phyloP scores from a whole-genome alignment of 2,329 filamentous ascomycete genomes.

The Phialophora chinensis region DNA sequence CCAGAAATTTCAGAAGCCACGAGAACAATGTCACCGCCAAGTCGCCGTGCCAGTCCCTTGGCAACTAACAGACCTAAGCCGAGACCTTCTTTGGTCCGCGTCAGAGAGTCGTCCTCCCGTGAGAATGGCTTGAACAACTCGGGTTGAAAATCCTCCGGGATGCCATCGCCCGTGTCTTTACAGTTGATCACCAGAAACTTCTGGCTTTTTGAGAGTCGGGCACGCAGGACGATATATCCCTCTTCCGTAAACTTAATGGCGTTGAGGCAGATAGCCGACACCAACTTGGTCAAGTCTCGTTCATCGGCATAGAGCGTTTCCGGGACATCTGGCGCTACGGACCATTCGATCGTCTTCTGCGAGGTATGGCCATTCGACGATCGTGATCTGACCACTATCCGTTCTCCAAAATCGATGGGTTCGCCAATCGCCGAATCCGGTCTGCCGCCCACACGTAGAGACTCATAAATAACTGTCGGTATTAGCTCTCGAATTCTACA shows the following conservation, averaged over 20 bases:
- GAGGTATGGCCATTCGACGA: constrained; percentile 53
- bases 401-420: constrained; percentile 52
- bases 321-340: constrained; percentile 54
- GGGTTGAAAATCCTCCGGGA: constrained; percentile 68
- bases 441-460: constrained; percentile 54
- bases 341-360: constrained; percentile 55
- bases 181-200: constrained; percentile 67
- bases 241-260: constrained; percentile 74
- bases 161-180: constrained; percentile 71
- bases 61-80: constrained; percentile 74
- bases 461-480: constrained; percentile 55
- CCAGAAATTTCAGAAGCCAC: constrained; percentile 67
- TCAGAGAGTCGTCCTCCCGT: constrained; percentile 71
- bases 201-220: constrained; percentile 57
- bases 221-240: constrained; percentile 64
- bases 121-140: constrained; percentile 74
- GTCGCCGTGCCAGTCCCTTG: constrained; percentile 71
- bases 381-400: constrained; percentile 52
- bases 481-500: constrained; percentile 55
- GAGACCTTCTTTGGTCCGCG: constrained; percentile 70
- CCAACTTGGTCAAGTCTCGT: constrained; percentile 66
- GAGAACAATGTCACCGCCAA: constrained; percentile 71
- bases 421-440: constrained; percentile 55
- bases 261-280: constrained; percentile 69
- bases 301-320: constrained; percentile 62